A percentile compares a stretch with the other conserved stretches of the same genome.
phyloP scores from a whole-genome alignment of 2,329 filamentous ascomycete species.

The Trichothecium sympodiale region DNA sequence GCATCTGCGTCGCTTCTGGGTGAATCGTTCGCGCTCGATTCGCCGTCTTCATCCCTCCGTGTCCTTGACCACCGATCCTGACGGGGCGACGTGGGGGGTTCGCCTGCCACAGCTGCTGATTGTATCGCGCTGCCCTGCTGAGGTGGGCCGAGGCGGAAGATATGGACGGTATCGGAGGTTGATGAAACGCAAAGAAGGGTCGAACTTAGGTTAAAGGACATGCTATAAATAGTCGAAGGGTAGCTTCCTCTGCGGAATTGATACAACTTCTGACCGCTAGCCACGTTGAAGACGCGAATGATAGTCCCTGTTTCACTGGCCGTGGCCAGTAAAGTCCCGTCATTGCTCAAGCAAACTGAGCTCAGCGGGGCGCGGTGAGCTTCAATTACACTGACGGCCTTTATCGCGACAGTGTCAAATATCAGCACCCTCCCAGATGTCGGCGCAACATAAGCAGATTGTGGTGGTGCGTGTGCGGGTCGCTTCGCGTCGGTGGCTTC shows the following conservation, averaged over 20 bases:
- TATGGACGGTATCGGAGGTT: slow-evolving; percentile 90
- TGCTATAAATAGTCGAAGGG: slow-evolving; percentile 91
- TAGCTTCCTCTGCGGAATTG: slow-evolving; percentile 95
- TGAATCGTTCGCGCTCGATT: slow-evolving; percentile 41
- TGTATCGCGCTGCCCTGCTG: slow-evolving; percentile 20
- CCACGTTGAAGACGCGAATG: slow-evolving; percentile 89
- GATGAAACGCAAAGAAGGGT: slow-evolving; percentile 92
- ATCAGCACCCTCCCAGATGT: slow-evolving; percentile 88
- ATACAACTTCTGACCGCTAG: slow-evolving; percentile 83
- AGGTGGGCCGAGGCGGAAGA: slow-evolving; percentile 67
- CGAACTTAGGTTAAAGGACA: slow-evolving; percentile 95
- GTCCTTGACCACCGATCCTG: slow-evolving; percentile 42
- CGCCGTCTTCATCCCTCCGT: slow-evolving; percentile 36
- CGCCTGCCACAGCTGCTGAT: slow-evolving; percentile 15
- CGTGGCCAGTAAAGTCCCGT: slow-evolving; percentile 84
- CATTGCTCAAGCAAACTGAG: slow-evolving; percentile 82
- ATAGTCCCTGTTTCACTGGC: slow-evolving; percentile 97
- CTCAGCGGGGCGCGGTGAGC: slow-evolving; percentile 88
- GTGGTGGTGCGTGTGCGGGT: slow-evolving; percentile 76
- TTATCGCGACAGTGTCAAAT: slow-evolving; percentile 79
- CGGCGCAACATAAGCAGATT: slow-evolving; percentile 65
- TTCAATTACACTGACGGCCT: slow-evolving; percentile 91
- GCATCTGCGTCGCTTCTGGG: slow-evolving; percentile 24
- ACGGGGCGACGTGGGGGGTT: slow-evolving; percentile 28
- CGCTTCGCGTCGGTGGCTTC: slow-evolving; percentile 39